Percentiles rank a stretch among this genome's conserved stretches.
Evolutionary conservation across 1,284 basidiomycete species (phyloP).

Genomic region (Takashimella tepidaria): DNA sequence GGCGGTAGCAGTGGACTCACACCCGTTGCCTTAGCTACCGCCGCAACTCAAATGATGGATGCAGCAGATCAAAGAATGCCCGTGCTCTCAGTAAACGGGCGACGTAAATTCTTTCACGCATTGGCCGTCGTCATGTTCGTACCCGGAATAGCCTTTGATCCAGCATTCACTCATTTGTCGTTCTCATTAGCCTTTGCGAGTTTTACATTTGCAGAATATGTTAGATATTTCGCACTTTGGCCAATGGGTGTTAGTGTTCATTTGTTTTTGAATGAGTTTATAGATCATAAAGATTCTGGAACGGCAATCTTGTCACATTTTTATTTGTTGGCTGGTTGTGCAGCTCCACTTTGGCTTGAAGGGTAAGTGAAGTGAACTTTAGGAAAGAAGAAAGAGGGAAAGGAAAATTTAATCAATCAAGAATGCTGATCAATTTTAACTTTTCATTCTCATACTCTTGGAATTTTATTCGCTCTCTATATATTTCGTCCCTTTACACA

Average conservation of each 20-base stretch:
- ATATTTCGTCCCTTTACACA: no score
- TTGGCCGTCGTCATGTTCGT: conserved; percentile 94
- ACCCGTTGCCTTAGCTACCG: conserved; percentile 5
- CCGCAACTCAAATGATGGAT: conserved; percentile 74
- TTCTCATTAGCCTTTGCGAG: conserved; percentile 89
- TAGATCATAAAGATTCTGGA: conserved; percentile 91
- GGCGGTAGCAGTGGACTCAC: background rate
- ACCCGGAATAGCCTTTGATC: conserved; percentile 87
- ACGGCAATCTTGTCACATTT: conserved; percentile 97
- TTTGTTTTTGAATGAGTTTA: conserved; percentile 94
- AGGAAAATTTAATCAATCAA: background rate
- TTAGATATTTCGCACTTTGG: conserved; percentile 96
- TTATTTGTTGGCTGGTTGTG: conserved; percentile 92
- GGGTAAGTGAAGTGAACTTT: conserved; percentile 55
- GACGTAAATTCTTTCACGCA: conserved; percentile 95
- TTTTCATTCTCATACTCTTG: no score
- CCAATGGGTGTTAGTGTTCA: conserved; percentile 92
- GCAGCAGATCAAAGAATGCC: conserved; percentile 82
- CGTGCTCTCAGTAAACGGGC: conserved; percentile 85
- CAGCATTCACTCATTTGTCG: conserved; percentile 89
- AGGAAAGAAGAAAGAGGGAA: background rate
- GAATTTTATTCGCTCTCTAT: no score
- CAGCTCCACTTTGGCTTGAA: conserved; percentile 90
- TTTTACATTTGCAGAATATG: conserved; percentile 93
- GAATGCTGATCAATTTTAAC: no score